Conservation (phyloP, 495 filamentous ascomycete species). For the Patellaria atrata region DNA sequence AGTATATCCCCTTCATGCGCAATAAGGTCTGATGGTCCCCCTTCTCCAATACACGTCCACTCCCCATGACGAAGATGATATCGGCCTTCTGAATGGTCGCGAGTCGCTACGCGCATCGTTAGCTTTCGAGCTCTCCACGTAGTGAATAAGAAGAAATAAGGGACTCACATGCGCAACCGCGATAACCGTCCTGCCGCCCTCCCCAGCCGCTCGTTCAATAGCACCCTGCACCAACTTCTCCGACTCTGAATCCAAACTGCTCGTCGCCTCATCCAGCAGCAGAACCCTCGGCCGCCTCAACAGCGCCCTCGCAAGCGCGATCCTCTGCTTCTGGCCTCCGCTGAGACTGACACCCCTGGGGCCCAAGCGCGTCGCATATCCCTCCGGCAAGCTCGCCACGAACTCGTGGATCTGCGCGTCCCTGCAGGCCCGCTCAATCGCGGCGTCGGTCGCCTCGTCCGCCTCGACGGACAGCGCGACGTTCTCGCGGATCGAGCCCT, state of each 20-base stretch:
- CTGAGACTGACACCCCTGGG: slow-evolving; percentile 65
- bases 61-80: slow-evolving; percentile 71
- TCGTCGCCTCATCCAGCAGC: slow-evolving; percentile 73
- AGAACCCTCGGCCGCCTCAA: slow-evolving; percentile 55
- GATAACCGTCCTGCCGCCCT: slow-evolving; percentile 15
- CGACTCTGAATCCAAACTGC: slow-evolving; percentile 64
- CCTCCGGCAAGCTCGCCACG: slow-evolving; percentile 38
- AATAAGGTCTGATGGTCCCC: slow-evolving; percentile 59
- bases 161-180: slow-evolving; percentile 19
- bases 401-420: slow-evolving; percentile 24
- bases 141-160: not conserved
- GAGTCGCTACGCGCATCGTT: slow-evolving; percentile 8
- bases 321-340: slow-evolving; percentile 73
- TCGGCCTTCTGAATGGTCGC: slow-evolving; percentile 53
- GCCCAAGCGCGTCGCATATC: slow-evolving; percentile 61
- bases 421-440: slow-evolving; percentile 17
- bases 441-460: slow-evolving; percentile 13
- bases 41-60: slow-evolving; percentile 56
- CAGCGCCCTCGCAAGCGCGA: slow-evolving; percentile 63
- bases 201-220: slow-evolving; percentile 32
- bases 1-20: slow-evolving; percentile 52
- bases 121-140: not conserved
- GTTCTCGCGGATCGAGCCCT: slow-evolving; percentile 23
- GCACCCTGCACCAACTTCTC: slow-evolving; percentile 76
- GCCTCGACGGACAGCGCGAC: slow-evolving; percentile 17